phyloP scores from a whole-genome alignment of 177 flowering plant species.

The Telopea speciosissima region DNA sequence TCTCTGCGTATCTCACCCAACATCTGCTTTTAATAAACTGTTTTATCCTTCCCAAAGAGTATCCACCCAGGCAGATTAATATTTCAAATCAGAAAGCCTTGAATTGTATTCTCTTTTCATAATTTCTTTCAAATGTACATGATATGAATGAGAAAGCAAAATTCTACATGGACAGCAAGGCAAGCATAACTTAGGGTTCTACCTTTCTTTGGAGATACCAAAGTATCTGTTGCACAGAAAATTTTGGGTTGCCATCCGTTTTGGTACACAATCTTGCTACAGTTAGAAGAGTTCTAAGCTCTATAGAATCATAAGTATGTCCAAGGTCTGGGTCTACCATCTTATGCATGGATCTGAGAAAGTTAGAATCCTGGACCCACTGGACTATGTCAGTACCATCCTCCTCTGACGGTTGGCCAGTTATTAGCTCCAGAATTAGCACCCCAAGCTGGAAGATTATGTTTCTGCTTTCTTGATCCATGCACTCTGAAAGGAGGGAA shows the following conservation, averaged over 20 bases:
- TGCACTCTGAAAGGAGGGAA: conserved; percentile 28
- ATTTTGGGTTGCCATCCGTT: conserved; percentile 36
- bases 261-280: conserved; percentile 66
- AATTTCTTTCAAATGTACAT: no score
- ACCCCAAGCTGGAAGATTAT: conserved; percentile 68
- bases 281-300: conserved; percentile 53
- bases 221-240: conserved; percentile 45
- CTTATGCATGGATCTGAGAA: conserved; percentile 39
- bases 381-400: conserved; percentile 51
- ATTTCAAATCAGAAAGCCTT: background rate
- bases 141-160: background rate
- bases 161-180: background rate
- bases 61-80: background rate
- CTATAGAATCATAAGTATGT: conserved; percentile 42
- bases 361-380: conserved; percentile 57
- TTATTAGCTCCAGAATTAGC: conserved; percentile 72
- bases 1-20: no score
- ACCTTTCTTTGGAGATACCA: conserved; percentile 61
- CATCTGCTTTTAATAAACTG: no score
- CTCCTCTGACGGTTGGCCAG: conserved; percentile 70
- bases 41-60: no score
- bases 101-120: background rate
- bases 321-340: conserved; percentile 91
- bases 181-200: conserved; percentile 14
- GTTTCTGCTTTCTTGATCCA: conserved; percentile 30